Percentiles rank a stretch among this genome's conserved stretches.
Evolutionary conservation across 306 rosid species (phyloP).

Genomic region (Clitoria ternatea): DNA sequence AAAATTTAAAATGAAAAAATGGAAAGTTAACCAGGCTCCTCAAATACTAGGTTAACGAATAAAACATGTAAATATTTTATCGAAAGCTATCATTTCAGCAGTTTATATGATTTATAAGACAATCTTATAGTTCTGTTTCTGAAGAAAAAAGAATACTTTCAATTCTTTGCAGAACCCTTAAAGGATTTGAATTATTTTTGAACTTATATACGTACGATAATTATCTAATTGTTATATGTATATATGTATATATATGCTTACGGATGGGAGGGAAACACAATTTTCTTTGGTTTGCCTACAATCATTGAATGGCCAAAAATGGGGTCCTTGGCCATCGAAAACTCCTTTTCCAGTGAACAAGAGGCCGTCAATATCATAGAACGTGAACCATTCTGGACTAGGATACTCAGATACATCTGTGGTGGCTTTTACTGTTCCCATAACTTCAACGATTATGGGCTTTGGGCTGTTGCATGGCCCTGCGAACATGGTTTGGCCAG

Average conservation of each 20-base stretch:
- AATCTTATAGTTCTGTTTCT: no score
- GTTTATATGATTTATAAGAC: no score
- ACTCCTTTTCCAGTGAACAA: slow-evolving; percentile 50
- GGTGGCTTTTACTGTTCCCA: slow-evolving; percentile 42
- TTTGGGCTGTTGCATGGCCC: slow-evolving; percentile 62
- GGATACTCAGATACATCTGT: slow-evolving; percentile 45
- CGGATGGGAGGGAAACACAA: slow-evolving; percentile 46
- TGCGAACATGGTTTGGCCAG: slow-evolving; percentile 49
- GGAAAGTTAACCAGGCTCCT: no score
- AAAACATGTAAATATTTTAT: no score
- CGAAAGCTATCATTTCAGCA: no score
- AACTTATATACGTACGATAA: no score
- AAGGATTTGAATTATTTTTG: no score
- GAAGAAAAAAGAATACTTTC: no score
- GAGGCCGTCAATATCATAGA: slow-evolving; percentile 34
- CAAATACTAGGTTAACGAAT: no score
- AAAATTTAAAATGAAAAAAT: no score
- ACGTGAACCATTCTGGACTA: slow-evolving; percentile 58
- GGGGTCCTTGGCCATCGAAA: slow-evolving; percentile 65
- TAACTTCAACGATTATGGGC: slow-evolving; percentile 45
- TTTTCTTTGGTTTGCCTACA: not conserved
- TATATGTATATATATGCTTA: slow-evolving; percentile 24
- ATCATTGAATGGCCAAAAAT: slow-evolving; percentile 36
- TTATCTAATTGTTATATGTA: no score
- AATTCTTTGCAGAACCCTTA: no score